Base-by-base conservation (phyloP, 2,329 filamentous ascomycete species). In the Aureobasidium musti region DNA sequence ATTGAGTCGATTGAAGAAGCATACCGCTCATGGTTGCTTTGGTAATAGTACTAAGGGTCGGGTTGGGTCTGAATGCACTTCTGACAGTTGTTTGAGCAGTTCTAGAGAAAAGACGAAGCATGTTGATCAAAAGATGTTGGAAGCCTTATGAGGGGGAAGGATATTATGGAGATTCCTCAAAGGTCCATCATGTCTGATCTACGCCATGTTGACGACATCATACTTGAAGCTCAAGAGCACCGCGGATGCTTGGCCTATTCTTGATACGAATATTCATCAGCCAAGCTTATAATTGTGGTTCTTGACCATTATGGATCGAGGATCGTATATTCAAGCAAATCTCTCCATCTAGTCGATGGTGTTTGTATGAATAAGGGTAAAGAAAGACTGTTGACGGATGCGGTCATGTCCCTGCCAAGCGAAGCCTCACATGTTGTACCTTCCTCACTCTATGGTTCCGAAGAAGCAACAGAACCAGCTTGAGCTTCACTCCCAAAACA, bases 21-120 rank as follows among this genome's bases (percentile, higher is more conserved):
- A 66, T 67, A 41, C 68, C 65, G 45, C 70, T 69, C 71, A 72
- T 73, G 33, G 65, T 68, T 63, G 67, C 68, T 57, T 67, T 66
- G 19, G 70, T 69, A 21, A 69, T 64, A 30, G 56, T 68, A 5
- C 26, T 64, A 26, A 71, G 67, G 6, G 66, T 39, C 3, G 49
- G 43, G 33, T 49, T 65, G 45, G 69, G 67, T 69, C 56, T 66
- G 28, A 68, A 69, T 33, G 68, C 65, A 61, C 59, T 63, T 67
- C 66, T 57, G 19, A 59, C 68, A n/a, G 66, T 66, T 54, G 64
- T 47, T 63, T 65, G 67, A 66, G 67, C 67, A 57, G 65, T 43
- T 65, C 68, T 67, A 43, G 67, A 61, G 52, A 71, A 70, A 19
- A 69, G 47, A 21, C 66, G 67, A 60, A 71, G 68, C 70, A 71